Conservation (phyloP, 129 eudicot genomes). For the Centella asiatica region DNA sequence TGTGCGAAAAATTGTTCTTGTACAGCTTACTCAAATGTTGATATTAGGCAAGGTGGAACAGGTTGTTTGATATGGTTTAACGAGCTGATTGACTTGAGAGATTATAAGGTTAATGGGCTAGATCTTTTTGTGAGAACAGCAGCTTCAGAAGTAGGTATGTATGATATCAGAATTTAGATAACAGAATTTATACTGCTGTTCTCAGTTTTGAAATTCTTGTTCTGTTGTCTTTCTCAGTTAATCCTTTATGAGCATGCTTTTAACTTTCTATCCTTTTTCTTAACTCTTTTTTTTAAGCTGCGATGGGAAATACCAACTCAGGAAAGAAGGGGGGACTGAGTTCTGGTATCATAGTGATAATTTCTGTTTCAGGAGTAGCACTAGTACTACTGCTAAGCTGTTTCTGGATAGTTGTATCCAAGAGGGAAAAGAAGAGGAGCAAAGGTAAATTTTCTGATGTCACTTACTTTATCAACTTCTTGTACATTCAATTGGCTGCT, state of each 20-base stretch:
- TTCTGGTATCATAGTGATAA: slow-evolving; percentile 6
- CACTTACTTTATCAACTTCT: no score
- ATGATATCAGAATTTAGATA: not conserved
- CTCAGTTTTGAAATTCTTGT: not conserved
- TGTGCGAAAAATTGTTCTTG: slow-evolving; percentile 40
- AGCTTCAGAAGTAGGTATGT: slow-evolving; percentile 16
- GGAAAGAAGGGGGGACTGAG: slow-evolving; percentile 4
- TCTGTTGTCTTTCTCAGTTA: not conserved
- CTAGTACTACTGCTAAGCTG: not conserved
- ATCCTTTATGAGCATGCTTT: not conserved
- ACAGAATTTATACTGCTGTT: no score
- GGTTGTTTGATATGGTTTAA: slow-evolving; percentile 45
- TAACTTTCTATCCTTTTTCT: not conserved
- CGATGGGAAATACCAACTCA: not conserved
- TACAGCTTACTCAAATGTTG: slow-evolving; percentile 24
- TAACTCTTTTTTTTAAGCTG: not conserved
- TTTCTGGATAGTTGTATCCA: not conserved
- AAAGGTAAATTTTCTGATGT: not conserved
- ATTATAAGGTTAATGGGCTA: slow-evolving; percentile 1
- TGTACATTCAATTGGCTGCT: no score
- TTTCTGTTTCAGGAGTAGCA: slow-evolving; percentile 1
- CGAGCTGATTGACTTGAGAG: slow-evolving; percentile 32
- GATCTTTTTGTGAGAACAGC: slow-evolving; percentile 32
- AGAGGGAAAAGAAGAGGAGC: slow-evolving; percentile 3
- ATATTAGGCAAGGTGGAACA: slow-evolving; percentile 23